Conservation (phyloP, 768 basidiomycete species). For the Naematelia encephala region DNA sequence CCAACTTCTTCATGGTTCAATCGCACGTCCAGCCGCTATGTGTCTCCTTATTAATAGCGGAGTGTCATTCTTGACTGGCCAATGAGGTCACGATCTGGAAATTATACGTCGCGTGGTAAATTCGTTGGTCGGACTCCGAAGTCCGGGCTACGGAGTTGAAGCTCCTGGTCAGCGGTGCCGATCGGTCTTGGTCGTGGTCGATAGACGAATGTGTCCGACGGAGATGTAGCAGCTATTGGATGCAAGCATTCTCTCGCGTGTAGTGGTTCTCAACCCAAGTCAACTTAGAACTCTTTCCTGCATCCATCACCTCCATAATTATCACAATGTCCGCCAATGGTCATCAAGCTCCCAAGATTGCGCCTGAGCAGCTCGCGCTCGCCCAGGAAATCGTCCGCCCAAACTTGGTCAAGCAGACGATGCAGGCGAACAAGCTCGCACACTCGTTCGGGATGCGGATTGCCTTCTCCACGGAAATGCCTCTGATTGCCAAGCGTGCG, state of each 20-base stretch:
- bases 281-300: background rate
- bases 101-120: no score
- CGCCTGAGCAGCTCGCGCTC: constrained; percentile 6
- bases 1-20: no score
- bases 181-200: no score
- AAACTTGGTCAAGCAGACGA: constrained; percentile 20
- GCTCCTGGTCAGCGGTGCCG: no score
- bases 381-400: constrained; percentile 17
- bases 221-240: no score
- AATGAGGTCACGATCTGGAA: no score
- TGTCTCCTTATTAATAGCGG: no score
- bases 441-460: constrained; percentile 22
- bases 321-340: background rate
- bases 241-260: background rate
- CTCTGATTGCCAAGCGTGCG: constrained; percentile 17
- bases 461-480: constrained; percentile 25
- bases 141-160: no score
- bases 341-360: background rate
- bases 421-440: constrained; percentile 16
- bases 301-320: background rate
- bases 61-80: no score
- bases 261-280: background rate
- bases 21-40: no score
- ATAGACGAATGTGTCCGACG: no score
- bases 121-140: no score